phyloP scores from a whole-genome alignment of 257 asterid species.

The Solanum virginianum region DNA sequence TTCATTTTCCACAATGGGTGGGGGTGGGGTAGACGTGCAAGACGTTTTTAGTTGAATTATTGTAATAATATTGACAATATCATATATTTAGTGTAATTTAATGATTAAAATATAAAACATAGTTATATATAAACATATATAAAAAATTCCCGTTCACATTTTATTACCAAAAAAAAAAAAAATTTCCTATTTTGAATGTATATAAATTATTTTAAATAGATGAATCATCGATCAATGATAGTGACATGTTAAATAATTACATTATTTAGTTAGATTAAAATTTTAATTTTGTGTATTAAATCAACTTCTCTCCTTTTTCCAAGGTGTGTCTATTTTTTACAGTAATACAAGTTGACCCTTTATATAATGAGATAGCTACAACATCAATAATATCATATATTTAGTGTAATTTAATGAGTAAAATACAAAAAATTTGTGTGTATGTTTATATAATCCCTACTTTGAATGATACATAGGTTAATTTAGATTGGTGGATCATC shows the following conservation, averaged over 20 bases:
- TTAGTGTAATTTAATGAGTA: background rate
- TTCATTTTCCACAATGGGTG: background rate
- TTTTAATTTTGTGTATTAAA: too few species aligned
- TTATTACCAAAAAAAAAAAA: too few species aligned
- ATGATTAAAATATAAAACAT: accelerated
- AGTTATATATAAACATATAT: too few species aligned
- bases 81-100: background rate
- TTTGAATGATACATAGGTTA: background rate
- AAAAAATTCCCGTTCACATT: too few species aligned
- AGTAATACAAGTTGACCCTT: too few species aligned
- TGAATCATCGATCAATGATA: accelerated
- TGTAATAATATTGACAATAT: background rate
- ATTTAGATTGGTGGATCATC: accelerated
- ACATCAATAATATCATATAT: background rate
- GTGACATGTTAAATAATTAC: too few species aligned
- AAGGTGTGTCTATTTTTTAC: too few species aligned
- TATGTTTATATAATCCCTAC: background rate
- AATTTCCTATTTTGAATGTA: too few species aligned
- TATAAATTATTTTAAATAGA: too few species aligned
- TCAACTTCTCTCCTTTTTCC: background rate
- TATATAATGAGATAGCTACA: background rate
- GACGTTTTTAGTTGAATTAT: background rate
- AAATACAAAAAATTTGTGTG: accelerated
- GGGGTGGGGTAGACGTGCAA: background rate
- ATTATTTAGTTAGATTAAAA: background rate